Evolutionary conservation across 495 filamentous ascomycete genomes (phyloP).

Genomic region (Penicillium lividum): DNA sequence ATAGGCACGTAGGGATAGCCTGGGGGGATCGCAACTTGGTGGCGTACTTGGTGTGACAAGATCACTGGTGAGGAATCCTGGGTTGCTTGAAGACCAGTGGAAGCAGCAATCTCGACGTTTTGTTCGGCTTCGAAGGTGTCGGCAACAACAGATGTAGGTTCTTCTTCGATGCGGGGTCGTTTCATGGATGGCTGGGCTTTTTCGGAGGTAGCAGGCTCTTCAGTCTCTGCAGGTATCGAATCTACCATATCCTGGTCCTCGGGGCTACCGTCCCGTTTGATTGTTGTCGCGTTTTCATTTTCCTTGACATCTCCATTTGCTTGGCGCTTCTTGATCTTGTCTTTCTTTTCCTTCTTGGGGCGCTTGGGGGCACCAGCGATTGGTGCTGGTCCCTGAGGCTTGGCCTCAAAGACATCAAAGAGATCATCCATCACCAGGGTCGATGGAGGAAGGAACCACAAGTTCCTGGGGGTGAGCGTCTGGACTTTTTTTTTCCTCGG

Average conservation of each 20-base stretch:
- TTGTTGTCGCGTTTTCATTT: constrained; percentile 36
- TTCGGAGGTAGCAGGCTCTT: constrained; percentile 29
- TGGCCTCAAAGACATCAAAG: constrained; percentile 81
- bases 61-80: constrained; percentile 68
- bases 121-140: constrained; percentile 97
- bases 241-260: constrained; percentile 14
- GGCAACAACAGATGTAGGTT: constrained; percentile 79
- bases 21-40: constrained; percentile 92
- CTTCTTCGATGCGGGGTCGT: constrained; percentile 70
- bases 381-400: constrained; percentile 46
- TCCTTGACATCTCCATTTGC: constrained; percentile 73
- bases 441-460: constrained; percentile 17
- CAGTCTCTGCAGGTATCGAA: constrained; percentile 21
- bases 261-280: constrained; percentile 48
- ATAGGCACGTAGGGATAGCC: constrained; percentile 93
- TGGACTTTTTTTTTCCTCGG: constrained; percentile 28
- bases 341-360: constrained; percentile 45
- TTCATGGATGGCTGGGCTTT: constrained; percentile 62
- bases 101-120: constrained; percentile 80
- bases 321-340: constrained; percentile 78
- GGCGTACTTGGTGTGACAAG: constrained; percentile 93
- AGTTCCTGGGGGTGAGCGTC: constrained; percentile 10
- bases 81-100: constrained; percentile 75
- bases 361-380: constrained; percentile 34
- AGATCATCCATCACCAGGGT: constrained; percentile 69